Base-by-base conservation (phyloP, 2,329 filamentous ascomycete genomes). In the Colletotrichum zoysiae region DNA sequence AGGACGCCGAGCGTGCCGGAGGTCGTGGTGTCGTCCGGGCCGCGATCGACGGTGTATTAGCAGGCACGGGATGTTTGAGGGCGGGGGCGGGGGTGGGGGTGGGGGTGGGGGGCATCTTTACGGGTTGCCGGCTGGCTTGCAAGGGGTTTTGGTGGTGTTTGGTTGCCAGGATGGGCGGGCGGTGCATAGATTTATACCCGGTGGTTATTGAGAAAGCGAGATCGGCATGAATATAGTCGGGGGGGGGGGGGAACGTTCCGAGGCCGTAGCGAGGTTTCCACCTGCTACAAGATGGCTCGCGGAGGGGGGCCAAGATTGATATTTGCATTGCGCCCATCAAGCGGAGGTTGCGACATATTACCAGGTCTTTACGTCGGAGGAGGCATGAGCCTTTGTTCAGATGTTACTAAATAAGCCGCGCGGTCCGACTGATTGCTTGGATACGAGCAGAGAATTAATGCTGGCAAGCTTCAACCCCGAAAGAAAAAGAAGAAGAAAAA, bases 1-100 rank as follows among this genome's bases (percentile, higher is more conserved):
- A 75, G 81, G 65, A 78, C 80, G 55, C 70, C 75, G 23, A 83
- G 82, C 59, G 74, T 81, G 42, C 77, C 79, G 5, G 79, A 78
- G 14, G 26, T 57, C 38, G 48, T 59, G 30, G 70, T 70, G 14
- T 60, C 66, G 3, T 60, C 66, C 1, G 73, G 70, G 11, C 46
- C 69, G 6, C 46, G 70, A 40, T 48, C 70, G 14, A 64, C 70
- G 51, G 65, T 70, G 20, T 70, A 26, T 26, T 61, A 67, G 42
- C 40, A 38, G 14, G 38, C 33, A 11, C 20, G 12, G 51, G 33
- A 1, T 23, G 18, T 5, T 33, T 30, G n/a, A n/a, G n/a, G n/a
- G n/a, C n/a, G n/a, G n/a, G n/a, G n/a, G n/a, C n/a, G n/a, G n/a
- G n/a, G n/a, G n/a, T 30, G 26, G 26, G 26, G 26, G 26, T 2